Evolutionary conservation across 2,329 filamentous ascomycete genomes (phyloP), one percentile per base, ranked within the genome.

Genomic region (Eurotiales sp.): DNA sequence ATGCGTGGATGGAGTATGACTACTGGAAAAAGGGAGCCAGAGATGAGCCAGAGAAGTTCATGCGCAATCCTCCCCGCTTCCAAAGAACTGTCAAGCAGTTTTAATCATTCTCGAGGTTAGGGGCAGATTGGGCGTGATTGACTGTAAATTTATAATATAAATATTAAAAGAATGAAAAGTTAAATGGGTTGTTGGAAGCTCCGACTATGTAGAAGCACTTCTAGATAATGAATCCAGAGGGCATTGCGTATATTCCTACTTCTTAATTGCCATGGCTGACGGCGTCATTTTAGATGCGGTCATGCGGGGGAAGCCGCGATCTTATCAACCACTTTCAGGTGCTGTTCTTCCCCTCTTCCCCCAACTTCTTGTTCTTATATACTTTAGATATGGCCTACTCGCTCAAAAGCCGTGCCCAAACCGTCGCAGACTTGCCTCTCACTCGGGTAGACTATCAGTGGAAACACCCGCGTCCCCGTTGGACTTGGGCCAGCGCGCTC

Each of bases 1-100:
- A 84, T 60, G 79, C 77, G 6, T 84, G 80, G 81, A 83, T 84
- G 67, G 81, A 84, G 66, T 83, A 82, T 62, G 80, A 84, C 64
- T 84, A 84, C 56, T 85, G 81, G 81, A 77, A 79, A 54, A 69
- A 73, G 3, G 77, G 77, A 0, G 77, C 77, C 3, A 66, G 77
- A 17, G 75, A 79, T 41, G 69, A 75, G 15, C 73, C 73, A 4
- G 63, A 69, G 44, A 74, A 70, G 59, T 79, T 77, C 50, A 73
- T 64, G 10, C 57, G 67, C 1, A 59, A 62, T 30, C 68, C 67
- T 14, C 62, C 64, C 11, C 58, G 65, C 45, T 68, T 71, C 25
- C 58, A 68, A 56, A 58, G 67, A n/a, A 59, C 59, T 14, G 65
- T 69, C 39, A 67, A 64, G 57, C 66, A 63, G 48, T 69, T 69